These are phyloP conservation scores for Solanum pimpinellifolium DNA, from an alignment of 257 asterid genomes.

Conservation along the genomic window DNA sequence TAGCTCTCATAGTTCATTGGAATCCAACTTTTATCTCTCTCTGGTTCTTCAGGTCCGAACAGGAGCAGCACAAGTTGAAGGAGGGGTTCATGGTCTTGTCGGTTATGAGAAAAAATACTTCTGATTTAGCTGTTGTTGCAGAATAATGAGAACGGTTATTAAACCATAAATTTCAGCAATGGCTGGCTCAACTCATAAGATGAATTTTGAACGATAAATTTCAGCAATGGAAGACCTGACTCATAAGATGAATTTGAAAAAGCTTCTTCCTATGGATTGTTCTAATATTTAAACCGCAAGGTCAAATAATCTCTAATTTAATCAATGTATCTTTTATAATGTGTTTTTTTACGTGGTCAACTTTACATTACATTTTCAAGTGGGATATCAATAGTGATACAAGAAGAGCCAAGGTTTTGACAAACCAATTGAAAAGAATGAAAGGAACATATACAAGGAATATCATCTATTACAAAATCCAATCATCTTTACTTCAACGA, in stretches of 20 bases:
- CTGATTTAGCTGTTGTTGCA: not conserved
- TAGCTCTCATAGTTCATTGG: not conserved
- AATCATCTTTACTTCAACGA: not conserved
- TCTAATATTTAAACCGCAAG: not conserved
- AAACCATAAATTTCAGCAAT: not conserved
- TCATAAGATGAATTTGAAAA: not conserved
- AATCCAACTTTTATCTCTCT: not conserved
- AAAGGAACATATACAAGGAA: not conserved
- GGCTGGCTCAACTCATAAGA: not conserved
- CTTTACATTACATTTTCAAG: not conserved
- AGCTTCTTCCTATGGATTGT: not conserved
- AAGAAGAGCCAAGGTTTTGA: not conserved
- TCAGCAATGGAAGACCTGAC: too few species aligned
- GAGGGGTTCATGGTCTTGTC: conserved; percentile 58
- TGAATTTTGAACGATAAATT: too few species aligned
- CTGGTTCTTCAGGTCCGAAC: conserved; percentile 39
- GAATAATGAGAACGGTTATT: not conserved
- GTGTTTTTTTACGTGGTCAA: not conserved
- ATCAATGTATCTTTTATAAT: not conserved
- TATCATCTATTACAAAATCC: not conserved
- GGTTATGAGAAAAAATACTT: conserved; percentile 54
- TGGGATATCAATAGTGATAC: not conserved
- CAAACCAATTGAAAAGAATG: not conserved
- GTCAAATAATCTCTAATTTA: not conserved
- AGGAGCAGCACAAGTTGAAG: conserved; percentile 77